Evolutionary conservation across 1,284 basidiomycete species (phyloP).

Genomic region (Xerocomus nothofagi): DNA sequence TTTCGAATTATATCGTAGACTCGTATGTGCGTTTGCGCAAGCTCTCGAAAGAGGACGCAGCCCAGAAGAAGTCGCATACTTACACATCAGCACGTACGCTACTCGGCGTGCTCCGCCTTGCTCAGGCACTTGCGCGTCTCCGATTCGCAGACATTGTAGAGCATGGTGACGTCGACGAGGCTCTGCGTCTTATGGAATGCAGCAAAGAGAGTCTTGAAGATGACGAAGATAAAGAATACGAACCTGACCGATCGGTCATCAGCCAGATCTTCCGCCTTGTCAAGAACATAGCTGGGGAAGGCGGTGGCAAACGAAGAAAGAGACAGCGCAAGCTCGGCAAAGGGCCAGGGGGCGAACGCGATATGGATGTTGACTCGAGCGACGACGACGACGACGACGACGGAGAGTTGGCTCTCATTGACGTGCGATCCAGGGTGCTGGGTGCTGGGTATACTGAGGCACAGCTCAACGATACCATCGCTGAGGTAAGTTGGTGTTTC

Average conservation of each 20-base stretch:
- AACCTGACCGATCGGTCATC: conserved; percentile 74
- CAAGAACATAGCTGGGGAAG: conserved; percentile 71
- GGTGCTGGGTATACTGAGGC: conserved; percentile 89
- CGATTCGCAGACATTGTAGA: conserved; percentile 82
- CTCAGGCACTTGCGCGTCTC: conserved; percentile 92
- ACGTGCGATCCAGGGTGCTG: conserved; percentile 81
- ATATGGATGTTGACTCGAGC: conserved; percentile 64
- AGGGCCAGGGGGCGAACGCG: conserved; percentile 66
- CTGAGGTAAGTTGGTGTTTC: conserved; percentile 54
- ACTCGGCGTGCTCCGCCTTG: conserved; percentile 90
- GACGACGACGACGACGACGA: conserved; percentile 60
- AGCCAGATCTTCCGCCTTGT: conserved; percentile 89
- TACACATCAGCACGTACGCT: conserved; percentile 98
- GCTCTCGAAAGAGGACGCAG: conserved; percentile 88
- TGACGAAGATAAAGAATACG: conserved; percentile 68
- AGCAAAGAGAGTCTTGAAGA: conserved; percentile 89
- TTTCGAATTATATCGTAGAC: conserved; percentile 93
- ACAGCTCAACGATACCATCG: conserved; percentile 82
- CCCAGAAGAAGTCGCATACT: conserved; percentile 85
- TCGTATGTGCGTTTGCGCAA: conserved; percentile 95
- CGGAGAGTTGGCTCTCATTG: conserved; percentile 75
- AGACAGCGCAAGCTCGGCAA: conserved; percentile 56
- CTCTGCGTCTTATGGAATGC: conserved; percentile 93
- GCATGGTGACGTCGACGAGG: conserved; percentile 93
- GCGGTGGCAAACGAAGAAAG: conserved; percentile 41